Conservation (phyloP, 768 basidiomycete species). For the Hygrophorus russula region DNA sequence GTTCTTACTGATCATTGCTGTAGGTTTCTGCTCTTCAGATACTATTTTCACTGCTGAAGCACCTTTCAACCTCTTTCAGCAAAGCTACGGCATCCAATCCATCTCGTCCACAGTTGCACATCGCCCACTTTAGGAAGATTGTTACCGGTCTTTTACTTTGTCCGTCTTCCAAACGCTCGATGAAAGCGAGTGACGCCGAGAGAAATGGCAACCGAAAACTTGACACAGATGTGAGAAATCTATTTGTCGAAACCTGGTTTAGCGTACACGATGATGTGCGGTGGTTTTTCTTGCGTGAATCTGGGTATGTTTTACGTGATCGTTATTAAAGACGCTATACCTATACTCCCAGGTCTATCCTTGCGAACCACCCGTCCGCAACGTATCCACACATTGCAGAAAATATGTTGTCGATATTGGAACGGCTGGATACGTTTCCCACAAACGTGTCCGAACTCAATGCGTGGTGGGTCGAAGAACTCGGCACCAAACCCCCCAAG, state of each 20-base stretch:
- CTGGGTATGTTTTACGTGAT: conserved; percentile 36
- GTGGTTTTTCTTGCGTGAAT: conserved; percentile 82
- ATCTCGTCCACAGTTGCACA: conserved; percentile 57
- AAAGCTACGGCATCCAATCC: conserved; percentile 25
- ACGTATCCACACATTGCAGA: conserved; percentile 20
- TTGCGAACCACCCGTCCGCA: conserved; percentile 10
- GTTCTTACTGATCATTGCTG: neutral
- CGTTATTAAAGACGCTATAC: neutral
- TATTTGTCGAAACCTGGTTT: conserved; percentile 64
- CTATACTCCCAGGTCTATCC: neutral
- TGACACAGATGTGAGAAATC: conserved; percentile 47
- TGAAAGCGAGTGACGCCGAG: conserved; percentile 10
- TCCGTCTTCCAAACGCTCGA: conserved; percentile 33
- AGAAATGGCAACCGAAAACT: conserved; percentile 24
- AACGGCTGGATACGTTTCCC: conserved; percentile 63
- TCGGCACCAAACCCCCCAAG: conserved; percentile 46
- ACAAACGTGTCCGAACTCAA: conserved; percentile 58
- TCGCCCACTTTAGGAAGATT: conserved; percentile 56
- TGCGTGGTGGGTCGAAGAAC: conserved; percentile 68
- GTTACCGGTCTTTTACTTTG: conserved; percentile 49
- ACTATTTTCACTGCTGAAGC: conserved; percentile 63
- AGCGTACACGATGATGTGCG: conserved; percentile 74
- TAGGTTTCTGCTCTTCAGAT: conserved; percentile 68
- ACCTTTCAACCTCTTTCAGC: conserved; percentile 59
- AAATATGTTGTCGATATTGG: conserved; percentile 54